phyloP scores from a whole-genome alignment of 2,329 filamentous ascomycete species.

The Aquanectria penicillioides region DNA sequence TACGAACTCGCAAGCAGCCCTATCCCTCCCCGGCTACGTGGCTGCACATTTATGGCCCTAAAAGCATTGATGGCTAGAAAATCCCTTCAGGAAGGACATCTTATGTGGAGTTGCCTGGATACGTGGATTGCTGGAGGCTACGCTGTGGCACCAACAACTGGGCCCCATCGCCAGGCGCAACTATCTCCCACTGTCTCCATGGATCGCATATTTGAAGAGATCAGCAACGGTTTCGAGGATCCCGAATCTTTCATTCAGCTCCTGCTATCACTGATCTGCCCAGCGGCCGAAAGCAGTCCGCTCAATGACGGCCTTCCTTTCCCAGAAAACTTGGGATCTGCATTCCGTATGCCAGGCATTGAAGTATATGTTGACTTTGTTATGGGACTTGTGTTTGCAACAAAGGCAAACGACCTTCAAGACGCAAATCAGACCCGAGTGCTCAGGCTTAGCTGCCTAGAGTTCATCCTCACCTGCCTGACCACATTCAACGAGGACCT shows the following conservation, averaged over 20 bases:
- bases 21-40: conserved; percentile 80
- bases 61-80: conserved; percentile 81
- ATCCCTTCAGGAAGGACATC: conserved; percentile 70
- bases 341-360: conserved; percentile 82
- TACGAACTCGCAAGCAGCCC: conserved; percentile 82
- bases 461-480: conserved; percentile 83
- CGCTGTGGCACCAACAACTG: conserved; percentile 47
- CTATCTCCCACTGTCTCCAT: conserved; percentile 55
- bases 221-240: conserved; percentile 85
- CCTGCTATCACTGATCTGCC: conserved; percentile 76
- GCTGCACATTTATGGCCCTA: conserved; percentile 84
- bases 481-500: conserved; percentile 94
- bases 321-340: conserved; percentile 82
- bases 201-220: conserved; percentile 76
- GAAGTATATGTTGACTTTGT: conserved; percentile 94
- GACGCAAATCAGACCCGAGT: conserved; percentile 77
- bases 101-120: conserved; percentile 85
- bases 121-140: conserved; percentile 77
- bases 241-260: conserved; percentile 85
- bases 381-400: conserved; percentile 79
- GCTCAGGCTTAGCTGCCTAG: conserved; percentile 81
- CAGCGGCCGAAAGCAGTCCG: conserved; percentile 67
- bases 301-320: conserved; percentile 85
- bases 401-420: conserved; percentile 70
- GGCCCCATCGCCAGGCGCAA: conserved; percentile 46